Conservation (phyloP, 768 basidiomycete genomes). For the Trametes gibbosa region DNA sequence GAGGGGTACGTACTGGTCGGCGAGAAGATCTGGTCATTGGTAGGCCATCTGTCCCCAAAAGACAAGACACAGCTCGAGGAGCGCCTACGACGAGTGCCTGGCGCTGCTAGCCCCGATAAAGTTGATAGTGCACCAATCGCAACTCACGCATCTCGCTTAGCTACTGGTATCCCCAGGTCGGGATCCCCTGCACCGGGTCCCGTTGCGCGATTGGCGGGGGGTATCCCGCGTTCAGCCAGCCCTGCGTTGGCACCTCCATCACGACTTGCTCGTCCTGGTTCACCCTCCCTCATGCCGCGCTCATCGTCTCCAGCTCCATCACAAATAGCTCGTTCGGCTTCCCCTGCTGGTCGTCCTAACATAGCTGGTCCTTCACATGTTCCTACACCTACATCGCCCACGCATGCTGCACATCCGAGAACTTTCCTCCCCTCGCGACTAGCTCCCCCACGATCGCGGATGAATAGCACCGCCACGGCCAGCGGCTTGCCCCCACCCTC, state of each 20-base stretch:
- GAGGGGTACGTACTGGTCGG: slow-evolving; percentile 82
- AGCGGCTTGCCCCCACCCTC: slow-evolving; percentile 11
- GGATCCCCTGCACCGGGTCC: slow-evolving; percentile 45
- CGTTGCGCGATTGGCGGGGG: slow-evolving; percentile 38
- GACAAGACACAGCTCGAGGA: slow-evolving; percentile 94
- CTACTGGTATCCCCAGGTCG: slow-evolving; percentile 45
- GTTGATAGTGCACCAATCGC: slow-evolving; percentile 41
- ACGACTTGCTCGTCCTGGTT: slow-evolving; percentile 42
- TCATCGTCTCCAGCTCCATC: slow-evolving; percentile 40
- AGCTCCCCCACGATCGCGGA: slow-evolving; percentile 57
- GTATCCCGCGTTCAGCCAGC: slow-evolving; percentile 46
- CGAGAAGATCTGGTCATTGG: slow-evolving; percentile 79
- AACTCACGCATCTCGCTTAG: slow-evolving; percentile 52
- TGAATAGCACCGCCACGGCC: slow-evolving; percentile 24
- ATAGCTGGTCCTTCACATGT: slow-evolving; percentile 27
- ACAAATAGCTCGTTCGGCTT: slow-evolving; percentile 11
- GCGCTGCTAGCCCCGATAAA: slow-evolving; percentile 50
- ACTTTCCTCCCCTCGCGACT: slow-evolving; percentile 74
- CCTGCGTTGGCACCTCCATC: slow-evolving; percentile 41
- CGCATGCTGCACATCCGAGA: slow-evolving; percentile 51
- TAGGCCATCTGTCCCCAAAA: slow-evolving; percentile 74
- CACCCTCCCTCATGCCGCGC: slow-evolving; percentile 40
- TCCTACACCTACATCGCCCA: slow-evolving; percentile 36
- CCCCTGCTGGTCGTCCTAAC: slow-evolving; percentile 6
- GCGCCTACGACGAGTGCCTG: slow-evolving; percentile 76